Base-by-base conservation (phyloP, 2,329 filamentous ascomycete genomes). In the Pseudogymnoascus sp. region DNA sequence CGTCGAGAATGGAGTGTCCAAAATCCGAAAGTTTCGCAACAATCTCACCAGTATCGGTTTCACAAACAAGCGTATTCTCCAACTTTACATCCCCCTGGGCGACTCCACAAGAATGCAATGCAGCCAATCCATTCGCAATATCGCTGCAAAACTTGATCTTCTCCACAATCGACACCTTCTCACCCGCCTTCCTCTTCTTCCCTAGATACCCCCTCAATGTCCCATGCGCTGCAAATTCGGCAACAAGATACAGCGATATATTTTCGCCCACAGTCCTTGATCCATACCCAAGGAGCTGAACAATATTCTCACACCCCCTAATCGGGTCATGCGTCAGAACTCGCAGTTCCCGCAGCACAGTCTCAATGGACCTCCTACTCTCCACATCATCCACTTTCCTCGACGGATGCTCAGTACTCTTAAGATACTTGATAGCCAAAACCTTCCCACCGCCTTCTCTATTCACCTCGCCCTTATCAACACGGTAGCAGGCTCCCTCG, bases 21-120 rank as follows among this genome's bases (percentile, higher is more conserved):
- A 60, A 60, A 41, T 60, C 58, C 9, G 58, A 60, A 36, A 60
- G 58, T 23, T 60, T 60, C 58, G 58, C 30, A 5, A 60, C 30
- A 14, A 41, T 28, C 30, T 41, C 58, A 7, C 58, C 58, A 22
- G 6, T 14, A n/a, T 60, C 14, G 23, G 33, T 41, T 1, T 60
- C 58, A 38, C 30, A 36, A 8, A 41, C 58, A 16, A 55, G n/a
- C 5, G 45, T 55, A 30, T 55, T 55, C 25, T 55, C 45, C 45
- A 55, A 9, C 45, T 55, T 55, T 25, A 55, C 45, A 55, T 55
- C 25, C 1, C 45, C 45, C 45, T 55, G 45, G 0, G 25, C 45
- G 2, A 55, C n/a, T 9, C 45, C 45, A 19, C 25, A 55, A 3
- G 45, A 9, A 19, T 55, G 45, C 14, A 55, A 30, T 3, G 45